Evolutionary conservation across 83 land plant genomes (phyloP).

Genomic region (Diphasiastrum complanatum): DNA sequence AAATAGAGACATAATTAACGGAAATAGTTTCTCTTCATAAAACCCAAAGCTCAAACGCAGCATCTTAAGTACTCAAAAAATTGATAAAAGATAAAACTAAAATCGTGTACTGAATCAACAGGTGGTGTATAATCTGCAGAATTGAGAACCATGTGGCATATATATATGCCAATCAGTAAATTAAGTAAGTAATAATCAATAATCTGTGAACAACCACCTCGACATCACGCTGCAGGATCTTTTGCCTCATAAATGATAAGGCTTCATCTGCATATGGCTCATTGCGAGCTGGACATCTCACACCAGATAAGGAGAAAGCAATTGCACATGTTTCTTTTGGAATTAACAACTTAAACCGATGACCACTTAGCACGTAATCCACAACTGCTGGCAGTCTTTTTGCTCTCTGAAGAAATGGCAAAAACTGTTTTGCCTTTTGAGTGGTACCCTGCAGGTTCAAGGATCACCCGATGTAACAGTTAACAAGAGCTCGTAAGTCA

Average conservation of each 20-base stretch:
- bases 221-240: conserved; percentile 86
- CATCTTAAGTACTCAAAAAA: too few relatives aligned
- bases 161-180: too few relatives aligned
- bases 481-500: background rate
- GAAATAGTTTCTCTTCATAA: too few relatives aligned
- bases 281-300: conserved; percentile 87
- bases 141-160: too few relatives aligned
- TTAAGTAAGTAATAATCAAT: too few relatives aligned
- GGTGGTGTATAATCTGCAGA: too few relatives aligned
- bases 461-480: background rate
- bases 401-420: conserved; percentile 74
- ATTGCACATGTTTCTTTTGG: conserved; percentile 85
- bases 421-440: conserved; percentile 66
- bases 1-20: too few relatives aligned
- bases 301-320: conserved; percentile 92
- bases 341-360: conserved; percentile 73
- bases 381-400: conserved; percentile 76
- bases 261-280: conserved; percentile 96
- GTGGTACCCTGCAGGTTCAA: conserved; percentile 40
- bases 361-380: conserved; percentile 96
- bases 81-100: too few relatives aligned
- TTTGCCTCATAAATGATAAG: conserved; percentile 79
- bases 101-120: too few relatives aligned
- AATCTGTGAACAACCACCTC: conserved; percentile 56
- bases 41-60: too few relatives aligned